phyloP scores from a whole-genome alignment of 192 early-diverging fungal genomes.

The Coemansia sp. region DNA sequence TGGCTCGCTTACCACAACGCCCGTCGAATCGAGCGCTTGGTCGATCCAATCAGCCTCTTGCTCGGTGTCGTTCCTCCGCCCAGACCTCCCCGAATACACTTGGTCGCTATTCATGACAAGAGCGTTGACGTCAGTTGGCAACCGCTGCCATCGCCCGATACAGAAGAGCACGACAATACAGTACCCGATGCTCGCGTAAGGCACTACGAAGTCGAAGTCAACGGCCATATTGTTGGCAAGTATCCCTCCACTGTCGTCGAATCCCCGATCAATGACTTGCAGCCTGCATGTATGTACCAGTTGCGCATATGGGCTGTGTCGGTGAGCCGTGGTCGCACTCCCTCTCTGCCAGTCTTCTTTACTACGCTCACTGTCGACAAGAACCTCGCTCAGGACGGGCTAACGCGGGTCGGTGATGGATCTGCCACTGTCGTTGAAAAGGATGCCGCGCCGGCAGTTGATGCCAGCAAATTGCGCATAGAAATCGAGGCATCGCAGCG shows the following conservation, averaged over 20 bases:
- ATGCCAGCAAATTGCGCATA: not conserved
- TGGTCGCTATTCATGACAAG: conserved; percentile 34
- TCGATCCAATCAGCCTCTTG: conserved; percentile 38
- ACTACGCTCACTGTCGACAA: conserved; percentile 23
- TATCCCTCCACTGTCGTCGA: conserved; percentile 10
- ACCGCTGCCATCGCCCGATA: not conserved
- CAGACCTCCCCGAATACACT: conserved; percentile 22
- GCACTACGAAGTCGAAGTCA: conserved; percentile 43
- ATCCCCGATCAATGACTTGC: conserved; percentile 22
- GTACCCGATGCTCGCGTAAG: conserved; percentile 20
- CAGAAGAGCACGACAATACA: not conserved
- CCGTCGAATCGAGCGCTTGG: conserved; percentile 35
- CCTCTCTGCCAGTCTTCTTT: conserved; percentile 46
- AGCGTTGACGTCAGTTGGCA: conserved; percentile 20
- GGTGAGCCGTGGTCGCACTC: conserved; percentile 31
- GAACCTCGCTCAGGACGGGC: not conserved
- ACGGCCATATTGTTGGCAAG: conserved; percentile 37
- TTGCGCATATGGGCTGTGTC: conserved; percentile 49
- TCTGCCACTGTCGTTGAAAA: not conserved
- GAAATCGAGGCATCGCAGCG: conserved; percentile 24
- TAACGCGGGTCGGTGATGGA: not conserved
- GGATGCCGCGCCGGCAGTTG: not conserved
- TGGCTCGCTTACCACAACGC: conserved; percentile 50
- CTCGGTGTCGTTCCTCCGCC: conserved; percentile 47
- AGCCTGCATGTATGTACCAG: conserved; percentile 36